These are phyloP conservation scores for Silene coronaria DNA, from an alignment of 179 eudicot species.

Conservation along the genomic window DNA sequence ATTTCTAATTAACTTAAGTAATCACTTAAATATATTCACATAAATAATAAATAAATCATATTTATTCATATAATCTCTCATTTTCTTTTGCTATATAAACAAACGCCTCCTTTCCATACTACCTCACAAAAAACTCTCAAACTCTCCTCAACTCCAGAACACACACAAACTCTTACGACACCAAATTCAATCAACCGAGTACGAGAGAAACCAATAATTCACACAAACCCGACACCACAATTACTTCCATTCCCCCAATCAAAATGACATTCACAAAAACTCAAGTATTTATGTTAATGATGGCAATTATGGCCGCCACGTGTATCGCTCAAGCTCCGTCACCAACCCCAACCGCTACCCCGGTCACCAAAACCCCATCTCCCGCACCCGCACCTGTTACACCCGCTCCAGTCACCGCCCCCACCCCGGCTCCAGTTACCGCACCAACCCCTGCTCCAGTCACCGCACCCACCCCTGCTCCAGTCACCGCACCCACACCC, in stretches of 20 bases:
- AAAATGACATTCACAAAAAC: conserved; percentile 23
- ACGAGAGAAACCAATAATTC: background rate
- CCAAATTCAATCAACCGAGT: too few species aligned
- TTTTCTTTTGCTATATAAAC: too few species aligned
- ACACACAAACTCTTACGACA: background rate
- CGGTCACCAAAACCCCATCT: conserved; percentile 4
- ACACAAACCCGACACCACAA: background rate
- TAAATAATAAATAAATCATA: background rate
- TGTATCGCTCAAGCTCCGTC: conserved; percentile 33
- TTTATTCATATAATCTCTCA: background rate
- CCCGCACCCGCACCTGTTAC: conserved; percentile 1
- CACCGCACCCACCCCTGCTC: background rate
- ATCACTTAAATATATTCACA: background rate
- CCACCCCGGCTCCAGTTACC: background rate
- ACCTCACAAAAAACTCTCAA: too few species aligned
- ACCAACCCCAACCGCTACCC: conserved; percentile 18
- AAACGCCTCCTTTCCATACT: too few species aligned
- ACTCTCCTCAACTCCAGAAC: background rate
- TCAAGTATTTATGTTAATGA: conserved; percentile 9
- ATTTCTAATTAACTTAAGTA: too few species aligned
- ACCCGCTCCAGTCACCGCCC: background rate
- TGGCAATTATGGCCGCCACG: conserved; percentile 26
- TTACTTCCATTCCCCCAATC: too few species aligned
- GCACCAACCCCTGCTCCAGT: too few species aligned
- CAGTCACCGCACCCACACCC: background rate